Conservation (phyloP, 1,284 basidiomycete genomes). For the Cryptococcus sp. region DNA sequence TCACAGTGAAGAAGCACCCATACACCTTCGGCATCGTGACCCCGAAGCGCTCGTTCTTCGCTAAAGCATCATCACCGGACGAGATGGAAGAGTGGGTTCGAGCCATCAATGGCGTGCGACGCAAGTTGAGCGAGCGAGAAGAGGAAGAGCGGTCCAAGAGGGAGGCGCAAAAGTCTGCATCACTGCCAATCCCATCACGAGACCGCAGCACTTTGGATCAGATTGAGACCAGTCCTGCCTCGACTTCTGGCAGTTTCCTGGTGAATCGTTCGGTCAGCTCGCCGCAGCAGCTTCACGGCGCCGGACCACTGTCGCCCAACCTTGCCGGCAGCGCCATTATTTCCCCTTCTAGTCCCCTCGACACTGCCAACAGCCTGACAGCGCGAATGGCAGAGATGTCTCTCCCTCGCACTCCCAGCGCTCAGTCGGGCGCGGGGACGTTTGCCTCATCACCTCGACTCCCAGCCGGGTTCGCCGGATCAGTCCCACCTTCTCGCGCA, state of each 20-base stretch:
- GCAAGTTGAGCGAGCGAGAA: conserved; percentile 59
- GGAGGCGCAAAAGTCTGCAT: conserved; percentile 6
- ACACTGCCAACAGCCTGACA: conserved; percentile 23
- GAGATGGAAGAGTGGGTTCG: conserved; percentile 85
- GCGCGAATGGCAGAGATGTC: conserved; percentile 25
- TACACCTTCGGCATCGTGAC: conserved; percentile 93
- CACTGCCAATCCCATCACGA: conserved; percentile 11
- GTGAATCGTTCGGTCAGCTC: background rate
- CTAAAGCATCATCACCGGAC: conserved; percentile 70
- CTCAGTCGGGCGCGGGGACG: conserved; percentile 3
- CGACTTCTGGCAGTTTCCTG: conserved; percentile 13
- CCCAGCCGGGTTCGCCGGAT: conserved; percentile 3
- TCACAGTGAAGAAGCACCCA: conserved; percentile 84
- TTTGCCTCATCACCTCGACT: conserved; percentile 6
- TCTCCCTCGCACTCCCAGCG: conserved; percentile 12
- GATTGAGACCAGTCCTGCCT: conserved; percentile 4
- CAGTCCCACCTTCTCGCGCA: background rate
- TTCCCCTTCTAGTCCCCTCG: conserved; percentile 22
- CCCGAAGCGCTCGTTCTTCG: conserved; percentile 87
- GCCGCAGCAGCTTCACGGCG: background rate
- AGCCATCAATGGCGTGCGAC: conserved; percentile 75
- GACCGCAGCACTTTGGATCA: conserved; percentile 11
- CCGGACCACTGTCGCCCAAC: background rate
- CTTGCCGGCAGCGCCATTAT: conserved; percentile 5
- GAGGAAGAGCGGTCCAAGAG: conserved; percentile 33